Conservation (phyloP, 192 early-diverging fungal species). For the Coemansia sp. region DNA sequence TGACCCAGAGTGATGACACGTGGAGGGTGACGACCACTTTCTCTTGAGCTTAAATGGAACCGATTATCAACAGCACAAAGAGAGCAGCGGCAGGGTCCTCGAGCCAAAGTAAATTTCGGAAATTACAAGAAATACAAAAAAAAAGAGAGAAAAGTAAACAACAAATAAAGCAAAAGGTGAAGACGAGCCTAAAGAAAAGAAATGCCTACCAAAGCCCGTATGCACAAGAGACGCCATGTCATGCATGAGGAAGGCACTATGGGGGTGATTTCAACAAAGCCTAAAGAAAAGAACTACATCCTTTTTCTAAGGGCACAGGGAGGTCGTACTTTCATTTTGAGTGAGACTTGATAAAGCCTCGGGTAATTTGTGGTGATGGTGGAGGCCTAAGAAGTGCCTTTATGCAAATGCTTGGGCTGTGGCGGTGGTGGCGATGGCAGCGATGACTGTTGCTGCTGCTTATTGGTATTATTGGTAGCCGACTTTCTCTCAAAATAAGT, state of each 20-base stretch:
- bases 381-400: too few species aligned
- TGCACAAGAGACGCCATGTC: background rate
- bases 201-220: background rate
- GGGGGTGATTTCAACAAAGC: background rate
- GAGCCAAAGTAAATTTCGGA: background rate
- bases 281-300: too few species aligned
- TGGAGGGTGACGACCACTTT: background rate
- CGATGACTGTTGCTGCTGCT: too few species aligned
- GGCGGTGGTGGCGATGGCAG: too few species aligned
- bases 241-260: background rate
- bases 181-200: background rate
- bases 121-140: slow-evolving; percentile 1
- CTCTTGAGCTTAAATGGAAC: background rate
- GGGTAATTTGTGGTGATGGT: too few species aligned
- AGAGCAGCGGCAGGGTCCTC: background rate
- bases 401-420: too few species aligned
- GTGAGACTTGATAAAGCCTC: too few species aligned
- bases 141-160: background rate
- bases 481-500: too few species aligned
- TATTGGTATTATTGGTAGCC: too few species aligned
- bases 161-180: background rate
- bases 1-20: background rate
- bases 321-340: too few species aligned
- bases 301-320: too few species aligned
- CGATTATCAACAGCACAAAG: slow-evolving; percentile 4